phyloP scores from a whole-genome alignment of 129 eudicot genomes.

The Mikania micrantha region DNA sequence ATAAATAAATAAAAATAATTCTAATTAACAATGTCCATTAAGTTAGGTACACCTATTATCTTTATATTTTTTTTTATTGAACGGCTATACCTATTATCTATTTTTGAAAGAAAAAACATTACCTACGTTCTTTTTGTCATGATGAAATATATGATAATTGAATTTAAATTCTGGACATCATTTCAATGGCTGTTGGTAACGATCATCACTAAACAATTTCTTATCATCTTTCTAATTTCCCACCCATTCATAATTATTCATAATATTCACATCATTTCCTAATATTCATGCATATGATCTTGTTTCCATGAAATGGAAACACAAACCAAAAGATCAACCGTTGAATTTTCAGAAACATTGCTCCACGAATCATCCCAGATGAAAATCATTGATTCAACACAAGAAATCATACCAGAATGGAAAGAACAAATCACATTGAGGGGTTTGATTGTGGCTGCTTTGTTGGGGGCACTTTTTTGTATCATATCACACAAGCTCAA shows the following conservation, averaged over 20 bases:
- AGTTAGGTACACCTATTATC: neutral
- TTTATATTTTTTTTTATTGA: no score
- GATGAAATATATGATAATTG: neutral
- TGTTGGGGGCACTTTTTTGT: constrained; percentile 39
- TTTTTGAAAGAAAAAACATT: neutral
- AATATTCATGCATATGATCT: neutral
- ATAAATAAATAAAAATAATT: no score
- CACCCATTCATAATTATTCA: neutral
- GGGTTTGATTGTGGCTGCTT: constrained; percentile 27
- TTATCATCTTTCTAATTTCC: neutral
- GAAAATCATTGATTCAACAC: neutral
- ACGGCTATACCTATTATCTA: no score
- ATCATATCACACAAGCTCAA: constrained; percentile 58
- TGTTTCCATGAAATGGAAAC: neutral
- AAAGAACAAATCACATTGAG: constrained; percentile 43
- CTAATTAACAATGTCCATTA: neutral
- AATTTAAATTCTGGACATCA: neutral
- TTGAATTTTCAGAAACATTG: constrained; percentile 9
- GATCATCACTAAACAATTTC: neutral
- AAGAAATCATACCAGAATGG: constrained; percentile 45
- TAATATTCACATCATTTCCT: neutral
- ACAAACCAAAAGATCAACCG: neutral
- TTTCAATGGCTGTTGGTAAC: neutral
- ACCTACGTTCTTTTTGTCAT: neutral
- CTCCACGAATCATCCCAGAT: constrained; percentile 1